phyloP scores from a whole-genome alignment of 2,329 filamentous ascomycete genomes.

The Xylariaceae sp. region DNA sequence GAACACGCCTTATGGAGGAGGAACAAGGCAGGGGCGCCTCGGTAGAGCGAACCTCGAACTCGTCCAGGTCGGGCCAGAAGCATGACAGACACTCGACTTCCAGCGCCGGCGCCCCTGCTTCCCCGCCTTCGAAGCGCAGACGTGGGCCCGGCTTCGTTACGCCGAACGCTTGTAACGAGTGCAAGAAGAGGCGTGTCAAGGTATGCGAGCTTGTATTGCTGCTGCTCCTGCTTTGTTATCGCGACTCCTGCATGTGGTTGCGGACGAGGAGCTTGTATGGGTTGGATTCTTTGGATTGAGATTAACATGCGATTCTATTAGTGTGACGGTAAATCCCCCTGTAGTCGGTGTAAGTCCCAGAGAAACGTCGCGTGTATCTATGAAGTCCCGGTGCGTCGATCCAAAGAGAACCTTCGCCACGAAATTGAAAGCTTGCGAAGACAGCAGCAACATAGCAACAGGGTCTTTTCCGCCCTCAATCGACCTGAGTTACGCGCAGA shows the following conservation, averaged over 20 bases:
- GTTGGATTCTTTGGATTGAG: neutral
- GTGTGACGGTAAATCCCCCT: constrained; percentile 58
- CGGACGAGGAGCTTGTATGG: constrained; percentile 32
- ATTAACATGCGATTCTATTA: constrained; percentile 9
- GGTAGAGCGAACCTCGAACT: constrained; percentile 24
- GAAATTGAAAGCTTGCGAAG: constrained; percentile 56
- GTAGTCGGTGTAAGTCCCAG: constrained; percentile 52
- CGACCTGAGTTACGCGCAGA: constrained; percentile 51
- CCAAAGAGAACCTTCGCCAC: constrained; percentile 56
- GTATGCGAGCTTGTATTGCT: constrained; percentile 33
- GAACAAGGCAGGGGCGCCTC: constrained; percentile 28
- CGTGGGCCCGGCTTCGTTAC: constrained; percentile 55
- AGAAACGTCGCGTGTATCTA: constrained; percentile 56
- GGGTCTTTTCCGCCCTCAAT: constrained; percentile 51
- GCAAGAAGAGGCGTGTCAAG: constrained; percentile 59
- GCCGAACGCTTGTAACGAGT: constrained; percentile 58
- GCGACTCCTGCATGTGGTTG: neutral
- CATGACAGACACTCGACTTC: constrained; percentile 27
- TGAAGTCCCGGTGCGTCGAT: constrained; percentile 59
- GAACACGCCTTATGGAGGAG: constrained; percentile 30
- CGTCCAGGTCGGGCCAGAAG: constrained; percentile 25
- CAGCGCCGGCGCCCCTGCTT: constrained; percentile 20
- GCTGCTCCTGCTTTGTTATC: neutral
- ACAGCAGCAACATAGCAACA: constrained; percentile 52
- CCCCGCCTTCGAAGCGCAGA: constrained; percentile 46